phyloP scores from a whole-genome alignment of 176 grass and related monocot species.

The Hordeum vulgare region DNA sequence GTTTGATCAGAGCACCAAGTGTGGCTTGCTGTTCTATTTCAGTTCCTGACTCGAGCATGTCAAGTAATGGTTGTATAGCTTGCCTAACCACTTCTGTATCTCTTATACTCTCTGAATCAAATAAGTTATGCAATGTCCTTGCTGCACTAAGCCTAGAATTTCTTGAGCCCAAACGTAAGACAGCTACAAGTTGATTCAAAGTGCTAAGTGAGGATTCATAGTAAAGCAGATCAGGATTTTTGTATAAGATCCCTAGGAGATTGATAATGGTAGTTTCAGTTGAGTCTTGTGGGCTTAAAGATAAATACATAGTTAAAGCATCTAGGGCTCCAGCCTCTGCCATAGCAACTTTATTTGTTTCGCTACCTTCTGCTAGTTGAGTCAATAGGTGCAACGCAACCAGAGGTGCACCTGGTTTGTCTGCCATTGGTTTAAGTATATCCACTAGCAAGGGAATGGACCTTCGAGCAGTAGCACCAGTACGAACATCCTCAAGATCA shows the following conservation, averaged over 20 bases:
- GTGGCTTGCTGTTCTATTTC: constrained; percentile 89
- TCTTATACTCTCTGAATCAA: constrained; percentile 86
- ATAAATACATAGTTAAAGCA: constrained; percentile 90
- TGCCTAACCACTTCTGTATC: constrained; percentile 89
- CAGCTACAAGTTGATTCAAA: constrained; percentile 87
- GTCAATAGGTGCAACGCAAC: constrained; percentile 86
- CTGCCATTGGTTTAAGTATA: constrained; percentile 88
- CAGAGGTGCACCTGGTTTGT: constrained; percentile 89
- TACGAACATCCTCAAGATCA: constrained; percentile 78
- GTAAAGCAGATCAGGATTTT: constrained; percentile 72
- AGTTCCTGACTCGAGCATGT: constrained; percentile 90
- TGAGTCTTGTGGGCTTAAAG: constrained; percentile 91
- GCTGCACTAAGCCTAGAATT: constrained; percentile 87
- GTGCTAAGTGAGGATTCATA: constrained; percentile 85
- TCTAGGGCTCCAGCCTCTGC: constrained; percentile 85
- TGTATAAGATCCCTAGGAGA: constrained; percentile 76
- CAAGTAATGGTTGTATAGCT: constrained; percentile 87
- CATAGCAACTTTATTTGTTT: constrained; percentile 78
- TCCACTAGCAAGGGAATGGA: constrained; percentile 93
- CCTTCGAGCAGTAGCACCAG: constrained; percentile 60
- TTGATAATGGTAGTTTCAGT: constrained; percentile 88
- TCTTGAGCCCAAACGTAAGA: constrained; percentile 86
- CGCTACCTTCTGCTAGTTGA: constrained; percentile 62
- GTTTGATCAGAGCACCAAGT: constrained; percentile 76
- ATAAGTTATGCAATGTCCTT: constrained; percentile 80